Evolutionary conservation across 2,329 filamentous ascomycete species (phyloP).

Genomic region (Leptographium wingfieldii): DNA sequence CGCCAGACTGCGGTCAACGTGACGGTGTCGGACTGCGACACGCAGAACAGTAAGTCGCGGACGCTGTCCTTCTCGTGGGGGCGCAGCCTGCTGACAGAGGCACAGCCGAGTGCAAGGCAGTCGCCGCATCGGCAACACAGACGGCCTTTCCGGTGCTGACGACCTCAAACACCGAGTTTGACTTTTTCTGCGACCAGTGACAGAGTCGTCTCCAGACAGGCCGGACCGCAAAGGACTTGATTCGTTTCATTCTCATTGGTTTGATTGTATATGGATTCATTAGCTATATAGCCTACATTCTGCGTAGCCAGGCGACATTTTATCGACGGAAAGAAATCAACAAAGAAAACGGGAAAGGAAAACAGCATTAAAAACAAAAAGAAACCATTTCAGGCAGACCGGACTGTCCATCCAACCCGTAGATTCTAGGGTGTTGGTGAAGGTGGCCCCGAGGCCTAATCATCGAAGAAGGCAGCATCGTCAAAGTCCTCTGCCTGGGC

Average conservation of each 20-base stretch:
- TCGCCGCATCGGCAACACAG: conserved; percentile 18
- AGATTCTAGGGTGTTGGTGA: neutral
- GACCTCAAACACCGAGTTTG: conserved; percentile 29
- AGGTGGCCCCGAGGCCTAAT: conserved; percentile 14
- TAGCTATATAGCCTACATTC: neutral
- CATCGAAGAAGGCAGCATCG: conserved; percentile 46
- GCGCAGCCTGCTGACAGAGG: neutral
- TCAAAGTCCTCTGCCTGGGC: conserved; percentile 47
- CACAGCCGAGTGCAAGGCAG: conserved; percentile 27
- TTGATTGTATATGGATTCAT: neutral
- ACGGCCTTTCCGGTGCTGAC: conserved; percentile 21
- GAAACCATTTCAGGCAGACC: neutral
- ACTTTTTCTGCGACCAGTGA: conserved; percentile 32
- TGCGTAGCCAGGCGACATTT: neutral
- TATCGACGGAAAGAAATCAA: neutral
- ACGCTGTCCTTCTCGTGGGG: neutral
- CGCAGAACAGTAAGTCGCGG: conserved; percentile 27
- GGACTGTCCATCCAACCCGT: neutral
- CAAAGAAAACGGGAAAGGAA: neutral
- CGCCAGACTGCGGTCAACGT: conserved; percentile 18
- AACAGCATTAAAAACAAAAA: neutral
- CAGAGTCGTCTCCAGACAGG: too few relatives aligned
- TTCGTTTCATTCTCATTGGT: neutral
- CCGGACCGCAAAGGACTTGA: too few relatives aligned
- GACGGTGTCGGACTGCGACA: conserved; percentile 30